Percentiles rank a stretch among this genome's conserved stretches.
These are phyloP conservation scores for Gillenia trifoliata DNA, from an alignment of 306 rosid genomes.

Conservation along the genomic window DNA sequence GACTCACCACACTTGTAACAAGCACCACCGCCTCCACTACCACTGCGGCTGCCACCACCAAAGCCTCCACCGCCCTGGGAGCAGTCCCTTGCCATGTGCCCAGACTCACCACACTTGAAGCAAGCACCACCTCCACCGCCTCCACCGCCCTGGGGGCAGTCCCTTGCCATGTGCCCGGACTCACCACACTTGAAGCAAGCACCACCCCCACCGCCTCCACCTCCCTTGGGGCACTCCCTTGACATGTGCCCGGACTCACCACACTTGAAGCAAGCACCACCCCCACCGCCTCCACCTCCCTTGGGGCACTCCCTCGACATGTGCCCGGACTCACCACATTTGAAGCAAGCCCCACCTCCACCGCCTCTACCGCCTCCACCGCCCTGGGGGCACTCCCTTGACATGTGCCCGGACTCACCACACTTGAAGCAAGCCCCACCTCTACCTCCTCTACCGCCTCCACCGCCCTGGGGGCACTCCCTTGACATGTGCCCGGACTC, in stretches of 20 bases:
- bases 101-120: no score
- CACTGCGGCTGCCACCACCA: no score
- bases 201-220: background rate
- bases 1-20: background rate
- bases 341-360: background rate
- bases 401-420: background rate
- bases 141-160: background rate
- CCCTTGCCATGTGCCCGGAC: background rate
- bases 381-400: background rate
- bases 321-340: background rate
- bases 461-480: background rate
- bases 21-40: no score
- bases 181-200: background rate
- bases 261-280: background rate
- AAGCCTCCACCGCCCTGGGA: no score
- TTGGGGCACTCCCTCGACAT: background rate
- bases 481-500: no score
- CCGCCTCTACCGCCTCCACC: background rate
- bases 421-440: background rate
- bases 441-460: background rate
- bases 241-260: background rate
- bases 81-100: no score
- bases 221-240: constrained; percentile 1
- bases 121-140: background rate
- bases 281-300: no score